Conservation (phyloP, 2,329 filamentous ascomycete species). For the Phialophora chinensis region DNA sequence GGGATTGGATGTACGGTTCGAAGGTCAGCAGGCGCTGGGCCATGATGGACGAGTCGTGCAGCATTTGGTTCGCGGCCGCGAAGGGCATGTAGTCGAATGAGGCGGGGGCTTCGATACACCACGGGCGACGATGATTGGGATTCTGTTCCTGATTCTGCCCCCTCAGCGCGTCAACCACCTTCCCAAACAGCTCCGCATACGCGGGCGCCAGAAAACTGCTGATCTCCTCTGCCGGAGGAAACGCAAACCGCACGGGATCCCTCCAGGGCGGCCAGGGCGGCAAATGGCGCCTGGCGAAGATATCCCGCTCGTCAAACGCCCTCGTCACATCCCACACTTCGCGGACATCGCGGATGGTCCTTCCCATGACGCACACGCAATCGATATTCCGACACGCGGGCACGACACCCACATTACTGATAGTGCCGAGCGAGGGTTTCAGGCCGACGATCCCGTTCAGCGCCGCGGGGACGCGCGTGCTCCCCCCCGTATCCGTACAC, state of each 20-base stretch:
- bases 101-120: conserved; percentile 47
- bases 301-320: conserved; percentile 44
- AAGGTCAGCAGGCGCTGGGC: conserved; percentile 44
- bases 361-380: conserved; percentile 57
- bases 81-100: conserved; percentile 57
- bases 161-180: conserved; percentile 46
- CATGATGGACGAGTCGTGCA: conserved; percentile 64
- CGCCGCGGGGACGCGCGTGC: conserved; percentile 37
- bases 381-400: conserved; percentile 63
- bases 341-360: conserved; percentile 49
- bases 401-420: conserved; percentile 37
- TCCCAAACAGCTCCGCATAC: conserved; percentile 51
- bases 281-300: conserved; percentile 49
- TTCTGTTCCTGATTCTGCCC: too few species aligned
- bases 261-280: conserved; percentile 36
- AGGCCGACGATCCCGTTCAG: conserved; percentile 40
- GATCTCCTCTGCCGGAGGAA: conserved; percentile 52
- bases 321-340: conserved; percentile 43
- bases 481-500: conserved; percentile 45
- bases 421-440: conserved; percentile 40
- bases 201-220: conserved; percentile 49
- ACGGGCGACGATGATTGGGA: conserved; percentile 45
- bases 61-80: conserved; percentile 58
- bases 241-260: conserved; percentile 55
- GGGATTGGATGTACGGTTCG: conserved; percentile 10